Evolutionary conservation across 208 protist genomes (phyloP).

Genomic region (Plasmodiophora brassicae): DNA sequence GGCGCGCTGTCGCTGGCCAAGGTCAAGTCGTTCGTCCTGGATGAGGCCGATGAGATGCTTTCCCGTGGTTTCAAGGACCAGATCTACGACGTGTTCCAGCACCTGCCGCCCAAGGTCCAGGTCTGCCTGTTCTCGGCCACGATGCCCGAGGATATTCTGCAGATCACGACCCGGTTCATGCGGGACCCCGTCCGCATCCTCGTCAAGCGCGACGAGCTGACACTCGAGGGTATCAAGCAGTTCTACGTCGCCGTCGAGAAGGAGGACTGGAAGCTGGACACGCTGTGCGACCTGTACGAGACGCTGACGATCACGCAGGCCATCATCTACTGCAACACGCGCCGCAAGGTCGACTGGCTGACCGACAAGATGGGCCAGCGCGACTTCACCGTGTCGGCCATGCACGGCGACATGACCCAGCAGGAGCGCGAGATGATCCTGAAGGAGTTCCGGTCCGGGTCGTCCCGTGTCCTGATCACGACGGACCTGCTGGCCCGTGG

Average conservation of each 20-base stretch:
- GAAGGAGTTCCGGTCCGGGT: constrained; percentile 90
- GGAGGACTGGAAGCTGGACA: constrained; percentile 95
- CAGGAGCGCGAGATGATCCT: constrained; percentile 95
- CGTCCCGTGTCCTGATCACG: constrained; percentile 93
- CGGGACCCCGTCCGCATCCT: constrained; percentile 84
- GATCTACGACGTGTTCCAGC: constrained; percentile 94
- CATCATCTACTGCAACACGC: constrained; percentile 98
- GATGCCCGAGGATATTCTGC: constrained; percentile 68
- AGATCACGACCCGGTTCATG: constrained; percentile 94
- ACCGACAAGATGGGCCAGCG: constrained; percentile 76
- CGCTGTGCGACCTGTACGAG: constrained; percentile 84
- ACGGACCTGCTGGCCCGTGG: constrained; percentile 83
- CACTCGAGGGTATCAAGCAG: constrained; percentile 97
- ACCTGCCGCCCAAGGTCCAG: constrained; percentile 76
- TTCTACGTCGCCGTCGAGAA: constrained; percentile 92
- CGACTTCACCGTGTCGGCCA: constrained; percentile 88
- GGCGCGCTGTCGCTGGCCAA: constrained; percentile 66
- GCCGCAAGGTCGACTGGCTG: constrained; percentile 90
- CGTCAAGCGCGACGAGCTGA: constrained; percentile 97
- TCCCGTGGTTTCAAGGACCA: constrained; percentile 94
- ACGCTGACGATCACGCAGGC: constrained; percentile 74
- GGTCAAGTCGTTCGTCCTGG: constrained; percentile 89
- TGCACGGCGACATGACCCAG: constrained; percentile 96
- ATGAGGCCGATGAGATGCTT: constrained; percentile 99
- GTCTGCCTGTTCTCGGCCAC: constrained; percentile 75